Evolutionary conservation across 805 yeast genomes (phyloP), one percentile per base, ranked within the genome.

Genomic region (Saccharomyces paradoxus): DNA sequence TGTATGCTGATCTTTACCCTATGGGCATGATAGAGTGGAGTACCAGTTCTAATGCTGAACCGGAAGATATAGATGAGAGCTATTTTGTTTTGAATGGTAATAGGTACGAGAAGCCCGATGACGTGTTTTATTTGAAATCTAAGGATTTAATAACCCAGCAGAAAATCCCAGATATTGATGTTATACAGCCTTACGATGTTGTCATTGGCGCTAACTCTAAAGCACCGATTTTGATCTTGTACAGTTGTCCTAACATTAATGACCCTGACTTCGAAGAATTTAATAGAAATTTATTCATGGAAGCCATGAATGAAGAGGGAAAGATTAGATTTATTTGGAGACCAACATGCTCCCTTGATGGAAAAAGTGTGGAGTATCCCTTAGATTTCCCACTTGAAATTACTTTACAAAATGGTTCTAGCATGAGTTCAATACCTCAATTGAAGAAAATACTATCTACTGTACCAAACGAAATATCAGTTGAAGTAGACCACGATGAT

Each of bases 251-350:
- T 9, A 58, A 66, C 4, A 74, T 79, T n/a, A 66, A 63, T 0
- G 69, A 73, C 2, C 67, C 65, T 0, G 67, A 72, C 2, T 86
- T 89, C 60, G 72, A 72, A 14, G 72, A 72, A 4, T 84, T 87
- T 71, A 83, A 88, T 61, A 66, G 74, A 13, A 78, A 82, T 55
- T 69, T 92, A 51, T 77, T 74, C 55, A 77, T 79, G 41, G 81
- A 83, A 55, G 85, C 96, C 0, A 53, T 51, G 1, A 28, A 26
- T 12, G 63, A 71, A 14, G 67, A 74, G 2, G 92, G 87, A 0
- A 87, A 87, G 63, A 65, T 90, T 28, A 77, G 87, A 50, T 86
- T 88, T 66, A 79, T 84, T 2, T 81, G 95, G 86, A 78, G 97
- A 60, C 84, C 89, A 61, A 74, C 81, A n/a, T 66, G 68, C 46